A percentile compares a stretch with the other conserved stretches of the same genome.
Evolutionary conservation across 2,329 filamentous ascomycete genomes (phyloP).

Genomic region (Cladosporium sp.): DNA sequence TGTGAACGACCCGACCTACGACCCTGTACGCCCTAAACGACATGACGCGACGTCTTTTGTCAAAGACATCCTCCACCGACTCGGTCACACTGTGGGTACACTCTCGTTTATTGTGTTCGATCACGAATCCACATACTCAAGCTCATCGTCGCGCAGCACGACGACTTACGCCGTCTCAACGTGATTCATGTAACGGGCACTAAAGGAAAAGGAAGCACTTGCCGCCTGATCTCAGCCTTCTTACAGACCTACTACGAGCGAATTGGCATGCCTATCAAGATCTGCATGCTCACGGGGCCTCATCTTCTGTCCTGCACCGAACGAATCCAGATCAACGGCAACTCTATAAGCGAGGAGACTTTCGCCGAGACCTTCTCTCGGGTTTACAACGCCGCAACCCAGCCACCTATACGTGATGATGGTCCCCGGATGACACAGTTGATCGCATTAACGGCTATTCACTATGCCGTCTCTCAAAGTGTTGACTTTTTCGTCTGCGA

Average conservation of each 20-base stretch:
- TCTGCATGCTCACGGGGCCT: constrained; percentile 54
- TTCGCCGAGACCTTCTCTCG: not conserved
- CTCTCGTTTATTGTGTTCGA: no score
- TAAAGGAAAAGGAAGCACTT: constrained; percentile 89
- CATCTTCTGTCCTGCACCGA: constrained; percentile 80
- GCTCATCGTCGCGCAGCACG: constrained; percentile 45
- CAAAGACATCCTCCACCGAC: not conserved
- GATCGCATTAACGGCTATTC: constrained; percentile 45
- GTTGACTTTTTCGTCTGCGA: constrained; percentile 79
- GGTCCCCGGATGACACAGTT: not conserved
- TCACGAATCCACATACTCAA: not conserved
- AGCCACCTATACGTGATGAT: not conserved
- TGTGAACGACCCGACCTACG: not conserved
- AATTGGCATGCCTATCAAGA: not conserved
- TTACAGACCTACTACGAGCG: not conserved
- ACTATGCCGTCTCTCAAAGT: constrained; percentile 82
- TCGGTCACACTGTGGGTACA: not conserved
- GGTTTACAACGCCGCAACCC: not conserved
- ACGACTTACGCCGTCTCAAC: constrained; percentile 57
- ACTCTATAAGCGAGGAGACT: constrained; percentile 58
- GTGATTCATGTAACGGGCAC: constrained; percentile 85
- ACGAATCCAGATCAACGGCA: constrained; percentile 75
- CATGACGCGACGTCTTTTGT: not conserved
- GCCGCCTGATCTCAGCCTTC: constrained; percentile 58
- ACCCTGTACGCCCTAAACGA: not conserved